A percentile compares a stretch with the other conserved stretches of the same genome.
Evolutionary conservation across 2,329 filamentous ascomycete species (phyloP).

Genomic region (Pseudogymnoascus sp.): DNA sequence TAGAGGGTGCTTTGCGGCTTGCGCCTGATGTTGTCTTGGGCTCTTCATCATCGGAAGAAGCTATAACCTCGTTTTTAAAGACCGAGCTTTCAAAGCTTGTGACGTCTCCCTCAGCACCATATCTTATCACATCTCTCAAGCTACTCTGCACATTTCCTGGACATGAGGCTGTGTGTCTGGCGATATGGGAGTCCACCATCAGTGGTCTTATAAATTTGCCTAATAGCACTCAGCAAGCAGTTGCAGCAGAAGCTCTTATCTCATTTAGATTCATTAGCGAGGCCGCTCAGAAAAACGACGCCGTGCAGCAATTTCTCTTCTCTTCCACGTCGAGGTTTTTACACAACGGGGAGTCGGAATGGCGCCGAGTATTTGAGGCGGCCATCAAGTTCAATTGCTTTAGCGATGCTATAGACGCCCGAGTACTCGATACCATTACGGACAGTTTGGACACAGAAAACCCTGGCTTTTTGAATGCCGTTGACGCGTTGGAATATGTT

Average conservation of each 20-base stretch:
- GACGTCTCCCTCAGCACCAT: constrained; percentile 57
- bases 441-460: constrained; percentile 17
- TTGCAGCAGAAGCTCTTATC: constrained; percentile 38
- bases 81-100: constrained; percentile 51
- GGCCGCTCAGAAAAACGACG: constrained; percentile 32
- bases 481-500: constrained; percentile 41
- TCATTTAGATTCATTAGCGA: constrained; percentile 29
- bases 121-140: constrained; percentile 58
- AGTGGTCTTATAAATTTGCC: constrained; percentile 32
- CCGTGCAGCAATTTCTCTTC: constrained; percentile 41
- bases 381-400: constrained; percentile 31
- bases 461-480: constrained; percentile 22
- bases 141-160: constrained; percentile 39
- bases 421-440: constrained; percentile 26
- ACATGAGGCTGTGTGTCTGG: constrained; percentile 23
- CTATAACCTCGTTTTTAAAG: constrained; percentile 42
- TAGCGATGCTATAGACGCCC: constrained; percentile 22
- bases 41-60: constrained; percentile 34
- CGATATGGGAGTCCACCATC: constrained; percentile 30
- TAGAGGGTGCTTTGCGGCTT: constrained; percentile 43
- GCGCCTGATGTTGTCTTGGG: constrained; percentile 33
- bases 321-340: constrained; percentile 34
- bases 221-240: constrained; percentile 25
- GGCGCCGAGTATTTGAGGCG: constrained; percentile 41
- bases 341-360: constrained; percentile 22